Base-by-base conservation (phyloP, 2,329 filamentous ascomycete species). In the Ascochyta clinopodiicola region DNA sequence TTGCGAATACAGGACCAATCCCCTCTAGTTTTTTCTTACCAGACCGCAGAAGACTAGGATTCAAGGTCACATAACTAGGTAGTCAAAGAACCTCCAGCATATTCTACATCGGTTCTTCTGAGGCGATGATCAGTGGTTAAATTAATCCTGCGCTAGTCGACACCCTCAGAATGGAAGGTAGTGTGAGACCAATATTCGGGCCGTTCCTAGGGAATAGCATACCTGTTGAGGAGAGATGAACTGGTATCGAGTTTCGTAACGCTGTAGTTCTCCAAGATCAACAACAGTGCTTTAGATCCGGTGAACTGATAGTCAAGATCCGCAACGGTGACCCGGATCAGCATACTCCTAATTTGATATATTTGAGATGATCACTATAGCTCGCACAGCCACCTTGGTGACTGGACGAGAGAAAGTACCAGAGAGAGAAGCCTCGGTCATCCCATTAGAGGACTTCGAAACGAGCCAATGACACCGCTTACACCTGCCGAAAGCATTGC, bases 401-500 rank as follows among this genome's bases (percentile, higher is more conserved):
- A 9, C 12, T 17, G 21, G 10, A 19, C 12, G 10, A 21, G 15
- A 21, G 10, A 27, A 40, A 13, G 22, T 13, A 27, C 13, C 15
- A 25, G 15, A 13, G 27, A n/a, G 15, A 25, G 17, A 4, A 25
- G 13, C 39, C 39, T 35, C 42, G 8, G 27, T 25, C 22, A n/a
- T 25, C 46, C 22, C 9, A 3, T 51, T 8, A 5, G 6, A 42
- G 46, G 7, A 47, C 2, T 36, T 56, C 52, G 47, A 27, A 27
- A 46, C 52, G 47, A 56, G 15, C 39, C 43, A 19, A 10, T 24
- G 9, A 24, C 2, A 10, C 39, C 4, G 10, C 39, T 13, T 27
- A 31, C 37, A 35, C 42, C 24, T 38, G 19, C 42, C 45, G 37
- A 47, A 56, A 51, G 17, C 52, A 25, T 56, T 24, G 44, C 19